phyloP scores from a whole-genome alignment of 768 basidiomycete species.

The Lentinula guzmanii region DNA sequence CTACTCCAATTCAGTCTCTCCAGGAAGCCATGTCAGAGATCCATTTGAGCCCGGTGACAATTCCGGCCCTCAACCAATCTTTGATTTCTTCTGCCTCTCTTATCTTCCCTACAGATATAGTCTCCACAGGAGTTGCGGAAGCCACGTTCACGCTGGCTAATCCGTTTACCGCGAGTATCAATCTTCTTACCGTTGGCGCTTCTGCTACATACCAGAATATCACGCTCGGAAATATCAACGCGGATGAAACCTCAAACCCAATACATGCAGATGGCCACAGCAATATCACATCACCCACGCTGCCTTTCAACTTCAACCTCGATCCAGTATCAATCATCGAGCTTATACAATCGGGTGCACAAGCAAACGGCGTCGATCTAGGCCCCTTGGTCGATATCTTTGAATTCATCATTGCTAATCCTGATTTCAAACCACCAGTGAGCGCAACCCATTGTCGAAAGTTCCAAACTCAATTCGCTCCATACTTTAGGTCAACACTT shows the following conservation, averaged over 20 bases:
- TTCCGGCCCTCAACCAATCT: constrained; percentile 59
- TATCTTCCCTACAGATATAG: constrained; percentile 57
- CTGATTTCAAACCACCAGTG: constrained; percentile 47
- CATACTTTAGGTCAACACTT: constrained; percentile 41
- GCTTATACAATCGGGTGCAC: constrained; percentile 43
- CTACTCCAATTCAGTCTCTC: constrained; percentile 58
- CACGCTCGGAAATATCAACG: constrained; percentile 51
- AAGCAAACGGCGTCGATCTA: constrained; percentile 51
- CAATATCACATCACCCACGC: constrained; percentile 45
- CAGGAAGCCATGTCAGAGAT: constrained; percentile 57
- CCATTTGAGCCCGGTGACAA: constrained; percentile 50
- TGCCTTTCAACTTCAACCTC: constrained; percentile 62
- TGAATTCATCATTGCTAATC: constrained; percentile 45
- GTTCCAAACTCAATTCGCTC: background rate
- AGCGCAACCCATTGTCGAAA: constrained; percentile 9
- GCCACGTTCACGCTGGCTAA: constrained; percentile 54
- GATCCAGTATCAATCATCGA: constrained; percentile 57
- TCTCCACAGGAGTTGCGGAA: constrained; percentile 52
- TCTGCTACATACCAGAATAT: constrained; percentile 50
- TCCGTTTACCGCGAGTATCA: constrained; percentile 70
- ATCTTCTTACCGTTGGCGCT: constrained; percentile 48
- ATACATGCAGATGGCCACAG: constrained; percentile 56
- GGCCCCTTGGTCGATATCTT: constrained; percentile 54
- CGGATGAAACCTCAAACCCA: constrained; percentile 49
- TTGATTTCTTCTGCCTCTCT: constrained; percentile 52